These are phyloP conservation scores for Musa beccarii DNA, from an alignment of 176 grass and related monocot genomes.

Conservation along the genomic window DNA sequence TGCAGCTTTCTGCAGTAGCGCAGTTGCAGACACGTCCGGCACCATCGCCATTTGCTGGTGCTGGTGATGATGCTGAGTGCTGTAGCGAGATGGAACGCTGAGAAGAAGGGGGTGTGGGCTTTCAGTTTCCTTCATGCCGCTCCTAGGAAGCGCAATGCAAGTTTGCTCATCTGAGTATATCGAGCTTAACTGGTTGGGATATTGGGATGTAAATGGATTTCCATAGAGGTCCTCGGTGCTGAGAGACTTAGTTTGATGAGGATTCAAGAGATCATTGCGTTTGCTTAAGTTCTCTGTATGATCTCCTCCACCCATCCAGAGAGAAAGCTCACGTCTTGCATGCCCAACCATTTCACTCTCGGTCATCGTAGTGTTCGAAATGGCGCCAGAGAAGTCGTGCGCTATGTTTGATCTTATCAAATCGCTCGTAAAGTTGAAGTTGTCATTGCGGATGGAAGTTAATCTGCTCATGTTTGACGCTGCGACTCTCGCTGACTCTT, in stretches of 20 bases:
- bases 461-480: slow-evolving; percentile 5
- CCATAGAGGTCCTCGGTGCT: background rate
- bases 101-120: background rate
- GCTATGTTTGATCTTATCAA: background rate
- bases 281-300: background rate
- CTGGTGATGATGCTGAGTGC: background rate
- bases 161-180: background rate
- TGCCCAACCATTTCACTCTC: background rate
- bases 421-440: background rate
- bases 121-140: background rate
- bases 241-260: background rate
- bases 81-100: background rate
- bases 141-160: background rate
- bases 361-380: background rate
- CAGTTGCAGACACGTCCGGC: background rate
- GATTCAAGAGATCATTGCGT: background rate
- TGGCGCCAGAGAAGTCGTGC: background rate
- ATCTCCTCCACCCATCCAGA: background rate
- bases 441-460: background rate
- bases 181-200: background rate
- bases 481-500: background rate
- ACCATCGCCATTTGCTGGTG: background rate
- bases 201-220: background rate
- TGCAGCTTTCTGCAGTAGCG: slow-evolving; percentile 1
- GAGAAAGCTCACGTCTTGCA: background rate